Conservation (phyloP, 2,329 filamentous ascomycete species). For the Venturiaceae sp. region DNA sequence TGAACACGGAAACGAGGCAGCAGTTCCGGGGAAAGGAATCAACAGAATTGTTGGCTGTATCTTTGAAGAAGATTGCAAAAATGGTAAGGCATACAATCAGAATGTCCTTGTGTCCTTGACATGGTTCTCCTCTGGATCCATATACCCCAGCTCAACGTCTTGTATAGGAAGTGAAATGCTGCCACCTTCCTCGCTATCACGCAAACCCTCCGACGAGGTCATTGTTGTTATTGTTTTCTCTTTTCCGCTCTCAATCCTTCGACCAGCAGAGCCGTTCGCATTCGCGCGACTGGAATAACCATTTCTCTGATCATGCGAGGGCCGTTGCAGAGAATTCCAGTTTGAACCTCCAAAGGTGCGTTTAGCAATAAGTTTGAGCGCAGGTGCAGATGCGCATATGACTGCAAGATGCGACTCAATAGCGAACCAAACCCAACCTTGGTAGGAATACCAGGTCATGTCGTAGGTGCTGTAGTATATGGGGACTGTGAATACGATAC, state of each 20-base stretch:
- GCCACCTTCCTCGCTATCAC: background rate
- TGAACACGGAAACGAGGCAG: too few relatives aligned
- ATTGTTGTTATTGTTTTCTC: background rate
- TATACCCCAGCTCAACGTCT: background rate
- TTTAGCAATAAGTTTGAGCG: conserved; percentile 2
- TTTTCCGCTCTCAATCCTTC: background rate
- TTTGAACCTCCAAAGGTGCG: background rate
- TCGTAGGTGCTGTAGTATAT: conserved; percentile 8
- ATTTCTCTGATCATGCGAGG: background rate
- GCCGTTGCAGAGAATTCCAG: background rate
- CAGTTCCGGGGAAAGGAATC: too few relatives aligned
- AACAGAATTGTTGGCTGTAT: too few relatives aligned
- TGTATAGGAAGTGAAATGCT: background rate
- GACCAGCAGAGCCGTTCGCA: background rate
- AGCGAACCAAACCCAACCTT: conserved; percentile 2
- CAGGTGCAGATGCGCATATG: conserved; percentile 7
- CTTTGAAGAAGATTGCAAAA: too few relatives aligned
- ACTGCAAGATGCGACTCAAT: conserved; percentile 6
- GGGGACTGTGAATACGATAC: conserved; percentile 25
- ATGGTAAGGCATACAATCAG: background rate
- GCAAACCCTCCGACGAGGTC: background rate
- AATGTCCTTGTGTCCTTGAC: background rate
- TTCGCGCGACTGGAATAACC: background rate
- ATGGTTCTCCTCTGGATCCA: background rate
- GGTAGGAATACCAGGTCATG: conserved; percentile 3